Conservation (phyloP, 345 rosid genomes). For the Rhizophora apiculata region DNA sequence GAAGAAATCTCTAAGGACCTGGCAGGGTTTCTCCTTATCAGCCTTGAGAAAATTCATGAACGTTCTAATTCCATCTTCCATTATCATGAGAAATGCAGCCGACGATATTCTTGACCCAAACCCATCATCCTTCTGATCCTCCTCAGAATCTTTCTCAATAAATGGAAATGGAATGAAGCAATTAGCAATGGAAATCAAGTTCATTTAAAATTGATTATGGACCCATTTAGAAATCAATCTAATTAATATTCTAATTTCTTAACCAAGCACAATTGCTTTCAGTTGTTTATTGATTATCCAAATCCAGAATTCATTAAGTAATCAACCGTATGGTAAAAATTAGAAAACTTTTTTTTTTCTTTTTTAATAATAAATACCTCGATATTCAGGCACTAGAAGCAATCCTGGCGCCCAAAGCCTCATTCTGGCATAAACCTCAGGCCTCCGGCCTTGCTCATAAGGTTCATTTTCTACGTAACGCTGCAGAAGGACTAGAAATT, state of each 20-base stretch:
- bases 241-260: too few relatives aligned
- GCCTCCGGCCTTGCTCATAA: conserved; percentile 88
- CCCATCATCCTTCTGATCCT: conserved; percentile 52
- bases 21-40: conserved; percentile 76
- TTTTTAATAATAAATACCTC: conserved; percentile 41
- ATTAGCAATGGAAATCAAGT: neutral
- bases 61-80: conserved; percentile 89
- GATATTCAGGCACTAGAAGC: conserved; percentile 91
- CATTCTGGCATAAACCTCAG: conserved; percentile 90
- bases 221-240: too few relatives aligned
- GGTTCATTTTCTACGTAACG: conserved; percentile 92
- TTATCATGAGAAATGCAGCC: conserved; percentile 76
- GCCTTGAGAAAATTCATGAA: conserved; percentile 94
- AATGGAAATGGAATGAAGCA: neutral
- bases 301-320: too few relatives aligned
- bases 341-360: too few relatives aligned
- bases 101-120: conserved; percentile 72
- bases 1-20: conserved; percentile 64
- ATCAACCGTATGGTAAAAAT: too few relatives aligned
- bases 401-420: conserved; percentile 84
- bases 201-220: too few relatives aligned
- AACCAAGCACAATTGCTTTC: too few relatives aligned
- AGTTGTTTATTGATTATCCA: too few relatives aligned
- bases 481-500: conserved; percentile 86
- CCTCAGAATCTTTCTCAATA: conserved; percentile 50